A percentile compares a stretch with the other conserved stretches of the same genome.
phyloP scores from a whole-genome alignment of 768 basidiomycete species.

The Leccinum olivaceopallidum region DNA sequence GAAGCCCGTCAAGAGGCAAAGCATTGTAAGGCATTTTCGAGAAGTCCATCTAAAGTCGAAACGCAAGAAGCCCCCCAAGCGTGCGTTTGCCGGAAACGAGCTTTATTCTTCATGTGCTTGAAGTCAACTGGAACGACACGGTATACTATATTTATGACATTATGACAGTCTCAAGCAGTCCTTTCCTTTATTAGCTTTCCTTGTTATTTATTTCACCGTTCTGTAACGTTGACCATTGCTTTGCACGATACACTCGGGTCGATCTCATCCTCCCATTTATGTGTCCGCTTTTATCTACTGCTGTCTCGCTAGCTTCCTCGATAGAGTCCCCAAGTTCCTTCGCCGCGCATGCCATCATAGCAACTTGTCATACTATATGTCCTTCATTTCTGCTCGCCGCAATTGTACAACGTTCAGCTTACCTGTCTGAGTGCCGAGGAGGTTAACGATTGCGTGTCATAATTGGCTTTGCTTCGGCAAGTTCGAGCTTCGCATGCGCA shows the following conservation, averaged over 20 bases:
- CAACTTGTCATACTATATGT: background rate
- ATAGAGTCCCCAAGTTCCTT: background rate
- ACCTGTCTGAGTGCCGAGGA: too few relatives aligned
- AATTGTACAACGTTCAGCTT: background rate
- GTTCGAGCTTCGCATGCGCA: background rate
- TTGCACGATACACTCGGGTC: conserved; percentile 7
- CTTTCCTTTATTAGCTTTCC: background rate
- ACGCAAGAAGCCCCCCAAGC: conserved; percentile 2
- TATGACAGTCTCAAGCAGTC: background rate
- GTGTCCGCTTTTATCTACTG: background rate
- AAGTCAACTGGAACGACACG: background rate
- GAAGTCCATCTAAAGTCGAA: conserved; percentile 19
- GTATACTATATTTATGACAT: background rate
- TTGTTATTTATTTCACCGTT: background rate
- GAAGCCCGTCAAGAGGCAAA: background rate
- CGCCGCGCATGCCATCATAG: background rate
- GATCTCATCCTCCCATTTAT: background rate
- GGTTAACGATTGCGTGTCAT: too few relatives aligned
- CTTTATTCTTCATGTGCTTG: background rate
- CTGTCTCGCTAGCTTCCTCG: background rate
- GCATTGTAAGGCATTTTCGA: conserved; percentile 13
- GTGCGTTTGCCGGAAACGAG: background rate
- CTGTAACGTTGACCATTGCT: background rate
- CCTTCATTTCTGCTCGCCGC: background rate
- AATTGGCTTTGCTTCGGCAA: too few relatives aligned